phyloP scores from a whole-genome alignment of 805 yeast species.

The Schizosaccharomyces osmophilus region DNA sequence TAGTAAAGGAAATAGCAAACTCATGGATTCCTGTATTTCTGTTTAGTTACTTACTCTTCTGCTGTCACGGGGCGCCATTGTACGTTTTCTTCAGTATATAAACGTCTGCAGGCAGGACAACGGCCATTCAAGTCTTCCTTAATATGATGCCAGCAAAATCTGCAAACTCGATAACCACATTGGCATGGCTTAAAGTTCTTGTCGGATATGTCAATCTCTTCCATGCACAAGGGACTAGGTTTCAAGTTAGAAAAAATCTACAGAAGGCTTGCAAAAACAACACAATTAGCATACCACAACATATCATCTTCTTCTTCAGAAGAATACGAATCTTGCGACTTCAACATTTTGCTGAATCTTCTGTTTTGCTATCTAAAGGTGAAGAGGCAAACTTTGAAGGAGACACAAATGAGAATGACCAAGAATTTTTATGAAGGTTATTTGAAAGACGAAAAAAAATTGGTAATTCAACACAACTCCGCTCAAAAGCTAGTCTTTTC shows the following conservation, averaged over 20 bases:
- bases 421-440: too few relatives aligned
- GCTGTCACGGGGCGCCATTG: slow-evolving; percentile 63
- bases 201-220: slow-evolving; percentile 91
- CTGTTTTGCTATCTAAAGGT: too few relatives aligned
- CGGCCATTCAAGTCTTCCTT: slow-evolving; percentile 79
- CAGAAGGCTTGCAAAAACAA: background rate
- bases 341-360: background rate
- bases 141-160: slow-evolving; percentile 90
- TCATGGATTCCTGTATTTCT: background rate
- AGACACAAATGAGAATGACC: too few relatives aligned
- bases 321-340: background rate
- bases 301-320: slow-evolving; percentile 2
- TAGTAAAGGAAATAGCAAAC: background rate
- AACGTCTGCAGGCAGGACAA: slow-evolving; percentile 93
- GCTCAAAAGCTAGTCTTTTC: too few relatives aligned
- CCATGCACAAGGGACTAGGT: slow-evolving; percentile 77
- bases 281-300: background rate
- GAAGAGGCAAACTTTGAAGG: too few relatives aligned
- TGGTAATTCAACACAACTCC: too few relatives aligned
- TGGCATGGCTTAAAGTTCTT: slow-evolving; percentile 97
- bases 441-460: too few relatives aligned
- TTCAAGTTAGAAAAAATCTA: too few relatives aligned
- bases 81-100: slow-evolving; percentile 78
- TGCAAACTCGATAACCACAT: slow-evolving; percentile 91
- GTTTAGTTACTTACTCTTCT: slow-evolving; percentile 29